Evolutionary conservation across 305 asterid genomes (phyloP), one percentile per base, ranked within the genome.

Genomic region (Fraxinus sp.): DNA sequence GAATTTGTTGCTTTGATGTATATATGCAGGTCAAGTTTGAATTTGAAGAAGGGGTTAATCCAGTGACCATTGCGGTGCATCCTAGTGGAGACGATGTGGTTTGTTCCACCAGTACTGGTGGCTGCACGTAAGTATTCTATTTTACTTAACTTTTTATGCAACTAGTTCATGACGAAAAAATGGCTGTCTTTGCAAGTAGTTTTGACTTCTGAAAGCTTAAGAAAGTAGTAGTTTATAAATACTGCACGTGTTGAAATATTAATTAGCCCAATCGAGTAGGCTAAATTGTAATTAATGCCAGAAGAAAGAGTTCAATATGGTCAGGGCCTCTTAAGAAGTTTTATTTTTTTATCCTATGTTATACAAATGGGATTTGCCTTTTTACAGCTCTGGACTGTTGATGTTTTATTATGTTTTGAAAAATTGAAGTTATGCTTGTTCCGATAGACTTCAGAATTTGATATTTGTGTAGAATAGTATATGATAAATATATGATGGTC

Each of bases 71-170:
- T 81, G 93, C 94, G 7, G 95, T 89, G 83, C 98, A 93, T 87
- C 98, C 98, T 0, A 86, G 93, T 82, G 99, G 98, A 41, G 97
- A 94, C 78, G 93, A 86, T 72, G 82, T 96, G n/a, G 97, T 93
- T 84, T 94, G 97, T 85, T 94, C 98, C 73, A 92, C 97, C 55
- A 91, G 91, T 82, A 74, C 89, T 20, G 97, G 95, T 81, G 97
- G 95, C 87, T 93, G 98, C 99, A 96, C 89, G 99, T 95, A 79
- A 79, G 93, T 89, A 37, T 77, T 74, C 7, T 4, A 37, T 1
- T 37, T 46, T 7, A 37, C n/a, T 76, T 13, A 3, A 75, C 75
- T 73, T n/a, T 22, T 78, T 30, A 14, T 37, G 76, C 57, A 62
- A 13, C 11, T 62, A 32, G 8, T 14, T 30, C 30, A 22, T n/a